Evolutionary conservation across 768 basidiomycete genomes (phyloP), one percentile per base, ranked within the genome.

Genomic region (Kwoniella sp.): DNA sequence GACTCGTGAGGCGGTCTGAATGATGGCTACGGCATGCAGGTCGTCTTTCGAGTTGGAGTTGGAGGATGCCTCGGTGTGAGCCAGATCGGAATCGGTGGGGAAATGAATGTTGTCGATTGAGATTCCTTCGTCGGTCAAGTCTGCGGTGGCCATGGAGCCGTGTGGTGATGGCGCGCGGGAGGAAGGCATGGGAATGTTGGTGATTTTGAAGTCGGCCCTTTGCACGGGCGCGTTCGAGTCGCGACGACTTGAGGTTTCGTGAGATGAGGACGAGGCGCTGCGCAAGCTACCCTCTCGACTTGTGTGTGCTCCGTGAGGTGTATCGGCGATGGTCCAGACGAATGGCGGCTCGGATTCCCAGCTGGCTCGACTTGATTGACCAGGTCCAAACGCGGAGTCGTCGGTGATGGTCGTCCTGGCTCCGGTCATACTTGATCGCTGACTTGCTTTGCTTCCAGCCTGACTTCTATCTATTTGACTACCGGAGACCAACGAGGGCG

Each of bases 281-380:
- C 40, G 50, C 40, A 36, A 53, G 29, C 58, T 67, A 2, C 44
- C 60, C 24, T 51, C 52, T 5, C 44, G n/a, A 21, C 46, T 44
- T 26, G 53, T 37, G 17, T 44, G 40, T 3, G 40, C 40, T 44
- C 17, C 40, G 17, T 44, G 40, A 3, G 64, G 54, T 33, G 56
- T 62, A 36, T 65, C 69, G 7, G 53, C 64, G 17, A 58, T 56
- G 2, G 65, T 69, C 74, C 74, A 76, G 13, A 65, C 63, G 55
- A 73, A 76, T 9, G 68, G 70, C 21, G 72, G 68, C 36, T 71
- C 72, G 40, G 68, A 69, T 55, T 76, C 72, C 74, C 74, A 76
- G 36, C 68, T 70, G 1, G 74, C 74, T 37, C 74, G 50, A 5
- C 64, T 65, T 4, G 48, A 57, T 55, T 59, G 63, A 30, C 24